Evolutionary conservation across 306 rosid genomes (phyloP).

Genomic region (Pyrus communis): DNA sequence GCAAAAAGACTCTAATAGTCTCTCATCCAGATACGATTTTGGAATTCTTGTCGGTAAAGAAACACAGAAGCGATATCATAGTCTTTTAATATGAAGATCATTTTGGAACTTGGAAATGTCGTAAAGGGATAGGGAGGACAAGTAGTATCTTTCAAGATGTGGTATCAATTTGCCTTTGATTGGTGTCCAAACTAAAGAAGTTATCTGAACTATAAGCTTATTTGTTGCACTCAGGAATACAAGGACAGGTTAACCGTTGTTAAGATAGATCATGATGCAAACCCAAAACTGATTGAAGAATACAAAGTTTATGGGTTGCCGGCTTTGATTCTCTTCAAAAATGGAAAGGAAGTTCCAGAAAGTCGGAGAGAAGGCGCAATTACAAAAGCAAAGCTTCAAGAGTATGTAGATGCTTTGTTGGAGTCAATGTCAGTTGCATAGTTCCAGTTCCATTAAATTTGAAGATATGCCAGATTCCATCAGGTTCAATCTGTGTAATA

Average conservation of each 20-base stretch:
- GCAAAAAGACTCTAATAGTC: not conserved
- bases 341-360: conserved; percentile 67
- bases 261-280: conserved; percentile 83
- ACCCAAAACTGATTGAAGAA: conserved; percentile 59
- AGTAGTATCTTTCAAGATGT: not conserved
- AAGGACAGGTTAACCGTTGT: conserved; percentile 60
- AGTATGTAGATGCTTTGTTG: conserved; percentile 56
- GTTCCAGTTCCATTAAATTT: conserved; percentile 1
- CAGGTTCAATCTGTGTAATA: not conserved
- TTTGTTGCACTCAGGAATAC: conserved; percentile 51
- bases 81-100: not conserved
- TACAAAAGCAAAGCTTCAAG: conserved; percentile 68
- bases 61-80: not conserved
- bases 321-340: conserved; percentile 61
- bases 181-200: not conserved
- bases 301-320: conserved; percentile 80
- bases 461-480: not conserved
- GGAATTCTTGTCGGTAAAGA: not conserved
- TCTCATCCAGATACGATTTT: not conserved
- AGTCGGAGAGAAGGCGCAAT: conserved; percentile 91
- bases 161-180: not conserved
- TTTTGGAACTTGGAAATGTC: not conserved
- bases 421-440: conserved; percentile 52
- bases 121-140: not conserved
- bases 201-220: not conserved